Base-by-base conservation (phyloP, 2,329 filamentous ascomycete species). In the Diaporthe aspalathi region DNA sequence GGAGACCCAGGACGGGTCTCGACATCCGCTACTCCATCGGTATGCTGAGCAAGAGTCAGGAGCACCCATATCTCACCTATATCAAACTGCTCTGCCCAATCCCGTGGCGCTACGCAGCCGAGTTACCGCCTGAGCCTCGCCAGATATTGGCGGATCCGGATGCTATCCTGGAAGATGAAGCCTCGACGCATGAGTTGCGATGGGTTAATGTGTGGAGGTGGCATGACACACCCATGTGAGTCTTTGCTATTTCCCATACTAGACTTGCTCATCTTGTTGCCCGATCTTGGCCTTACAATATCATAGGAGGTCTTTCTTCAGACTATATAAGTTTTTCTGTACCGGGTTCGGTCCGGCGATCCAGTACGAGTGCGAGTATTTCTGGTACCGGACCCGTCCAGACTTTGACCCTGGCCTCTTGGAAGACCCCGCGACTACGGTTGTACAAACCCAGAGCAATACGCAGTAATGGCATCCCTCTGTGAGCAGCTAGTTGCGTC, bases 211-310 rank as follows among this genome's bases (percentile, higher is more conserved):
- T 57, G 8, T 57, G 54, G 54, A 57, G 17, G 24, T 57, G 54
- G 54, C 54, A 57, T 14, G 54, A 57, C 14, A 57, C 54, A 17
- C 54, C 54, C 24, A 57, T 57, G 54, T 57, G n/a, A 43, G 54
- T 57, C 8, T 57, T 27, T 12, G 27, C 11, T 7, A 40, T 57
- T 57, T 5, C 22, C 16, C 7, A 1, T 7, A 20, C 35, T 14
- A 17, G 5, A 5, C 5, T 43, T 6, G 5, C 12, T 57, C 6
- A 12, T 57, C n/a, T 35, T 27, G 0, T 3, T 40, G 5, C 22
- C 3, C 17, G 35, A 11, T 17, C 24, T 40, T 57, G 3, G 35
- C 6, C 35, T 57, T 20, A 57, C 3, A 24, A 9, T 12, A 24
- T 17, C 0, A 57, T 43, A 57, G 54, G 35, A 57, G 22, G 9